Percentiles rank a stretch among this genome's conserved stretches.
These are phyloP conservation scores for Wickerhamomyces sp. DNA, from an alignment of 1,139 yeast genomes.

Conservation along the genomic window DNA sequence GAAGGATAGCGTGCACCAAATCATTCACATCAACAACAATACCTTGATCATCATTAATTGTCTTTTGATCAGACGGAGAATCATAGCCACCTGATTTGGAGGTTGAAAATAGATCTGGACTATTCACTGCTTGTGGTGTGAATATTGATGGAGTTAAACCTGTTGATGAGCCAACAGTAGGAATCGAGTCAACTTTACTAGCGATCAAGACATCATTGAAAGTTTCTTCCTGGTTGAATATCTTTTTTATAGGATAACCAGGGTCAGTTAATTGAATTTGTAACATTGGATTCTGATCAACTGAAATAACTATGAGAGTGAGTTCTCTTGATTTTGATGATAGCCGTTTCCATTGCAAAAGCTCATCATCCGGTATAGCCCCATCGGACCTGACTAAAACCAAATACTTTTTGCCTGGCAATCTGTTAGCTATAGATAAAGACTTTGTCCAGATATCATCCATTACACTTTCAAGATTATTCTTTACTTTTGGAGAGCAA, in stretches of 20 bases:
- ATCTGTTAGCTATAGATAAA: conserved; percentile 31
- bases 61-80: conserved; percentile 20
- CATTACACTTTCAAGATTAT: conserved; percentile 51
- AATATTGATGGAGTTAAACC: conserved; percentile 26
- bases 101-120: conserved; percentile 38
- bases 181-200: conserved; percentile 18
- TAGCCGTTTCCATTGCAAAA: conserved; percentile 70
- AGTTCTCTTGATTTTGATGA: conserved; percentile 58
- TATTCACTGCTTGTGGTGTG: conserved; percentile 30
- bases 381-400: conserved; percentile 68
- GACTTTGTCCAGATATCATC: conserved; percentile 58
- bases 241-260: conserved; percentile 29
- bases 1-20: conserved; percentile 60
- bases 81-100: conserved; percentile 25
- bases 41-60: conserved; percentile 25
- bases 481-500: conserved; percentile 39
- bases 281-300: conserved; percentile 57
- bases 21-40: conserved; percentile 41
- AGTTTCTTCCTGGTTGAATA: conserved; percentile 24
- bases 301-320: conserved; percentile 70
- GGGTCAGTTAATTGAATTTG: conserved; percentile 37
- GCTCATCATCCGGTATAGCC: conserved; percentile 73
- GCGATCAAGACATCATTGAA: conserved; percentile 16
- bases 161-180: conserved; percentile 23
- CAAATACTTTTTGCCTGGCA: conserved; percentile 49